phyloP scores from a whole-genome alignment of 805 yeast species.

The Nakazawaea wyomingensis region DNA sequence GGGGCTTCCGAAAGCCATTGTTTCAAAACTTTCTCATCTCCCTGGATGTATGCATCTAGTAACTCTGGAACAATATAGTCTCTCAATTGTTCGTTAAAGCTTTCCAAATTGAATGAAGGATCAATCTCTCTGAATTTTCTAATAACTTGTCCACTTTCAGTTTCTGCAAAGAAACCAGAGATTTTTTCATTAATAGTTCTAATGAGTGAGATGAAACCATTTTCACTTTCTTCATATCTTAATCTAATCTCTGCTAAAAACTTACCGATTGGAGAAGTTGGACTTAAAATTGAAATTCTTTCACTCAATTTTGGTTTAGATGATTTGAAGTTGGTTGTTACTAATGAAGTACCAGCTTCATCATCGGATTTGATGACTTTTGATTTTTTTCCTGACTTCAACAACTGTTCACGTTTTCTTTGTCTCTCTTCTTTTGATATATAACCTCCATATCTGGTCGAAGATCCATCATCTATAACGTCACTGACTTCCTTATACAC shows the following conservation, averaged over 20 bases:
- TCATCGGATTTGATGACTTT: slow-evolving; percentile 72
- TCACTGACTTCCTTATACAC: slow-evolving; percentile 85
- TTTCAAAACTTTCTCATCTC: slow-evolving; percentile 78
- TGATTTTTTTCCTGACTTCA: slow-evolving; percentile 53
- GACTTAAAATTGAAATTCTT: slow-evolving; percentile 60
- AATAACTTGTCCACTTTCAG: slow-evolving; percentile 92
- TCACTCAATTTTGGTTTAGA: slow-evolving; percentile 65
- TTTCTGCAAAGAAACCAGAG: slow-evolving; percentile 89
- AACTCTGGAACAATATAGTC: slow-evolving; percentile 93
- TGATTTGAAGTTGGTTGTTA: slow-evolving; percentile 75
- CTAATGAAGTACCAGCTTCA: slow-evolving; percentile 76
- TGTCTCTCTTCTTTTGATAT: slow-evolving; percentile 80
- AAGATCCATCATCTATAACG: slow-evolving; percentile 88
- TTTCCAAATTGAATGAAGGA: slow-evolving; percentile 76
- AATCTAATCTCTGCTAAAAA: slow-evolving; percentile 53
- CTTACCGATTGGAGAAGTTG: slow-evolving; percentile 67
- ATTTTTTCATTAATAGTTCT: slow-evolving; percentile 78
- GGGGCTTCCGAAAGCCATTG: slow-evolving; percentile 97
- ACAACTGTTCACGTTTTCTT: slow-evolving; percentile 58
- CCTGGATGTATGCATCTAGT: slow-evolving; percentile 89
- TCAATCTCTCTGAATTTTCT: slow-evolving; percentile 84
- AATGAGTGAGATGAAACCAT: slow-evolving; percentile 76
- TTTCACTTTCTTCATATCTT: slow-evolving; percentile 90
- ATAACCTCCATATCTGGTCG: slow-evolving; percentile 87
- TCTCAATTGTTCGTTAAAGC: slow-evolving; percentile 76